Evolutionary conservation across 2,329 filamentous ascomycete species (phyloP), one percentile per base, ranked within the genome.

Genomic region (Aspergillus sergii): DNA sequence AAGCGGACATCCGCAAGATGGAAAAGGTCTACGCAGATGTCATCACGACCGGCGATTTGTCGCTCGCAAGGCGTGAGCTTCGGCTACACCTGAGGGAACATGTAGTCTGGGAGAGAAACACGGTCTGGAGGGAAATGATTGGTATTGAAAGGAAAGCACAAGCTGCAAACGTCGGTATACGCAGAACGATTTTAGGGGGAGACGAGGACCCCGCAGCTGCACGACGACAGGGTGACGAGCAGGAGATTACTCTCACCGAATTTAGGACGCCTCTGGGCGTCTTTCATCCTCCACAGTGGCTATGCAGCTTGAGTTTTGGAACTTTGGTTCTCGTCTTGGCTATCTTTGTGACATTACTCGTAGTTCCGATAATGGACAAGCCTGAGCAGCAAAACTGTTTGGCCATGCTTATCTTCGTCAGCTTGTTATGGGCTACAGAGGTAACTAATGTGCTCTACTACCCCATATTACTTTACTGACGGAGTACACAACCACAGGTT

Each of bases 41-140:
- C 21, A 91, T 96, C 60, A 96, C 93, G 0, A 87, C 90, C 48
- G 93, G 93, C 34, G 92, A 99, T 72, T 79, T 91, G 3, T 83
- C 86, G 7, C 81, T 91, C 14, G 94, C 95, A 5, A 92, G 89
- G 72, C 90, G 92, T 69, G 95, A 98, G 74, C 83, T 99, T 62
- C 88, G 95, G 59, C 87, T 97, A 34, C 94, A 99, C 74, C 85
- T 99, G 30, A 86, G 95, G 62, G 96, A 99, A 79, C 95, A 99
- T 77, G 94, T 99, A 23, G 94, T 98, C 0, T 99, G 95, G 96
- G 96, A 99, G 78, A 88, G 95, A 62, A 99, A 99, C 75, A 99
- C 95, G 0, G 95, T 99, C 21, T 99, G 95, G 95, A 86, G 96
- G 80, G 95, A 99, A 72, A 95, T 99, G 88, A 99, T 99, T 75